Conservation (phyloP, 495 filamentous ascomycete genomes). For the Parachaetomium inaequale region DNA sequence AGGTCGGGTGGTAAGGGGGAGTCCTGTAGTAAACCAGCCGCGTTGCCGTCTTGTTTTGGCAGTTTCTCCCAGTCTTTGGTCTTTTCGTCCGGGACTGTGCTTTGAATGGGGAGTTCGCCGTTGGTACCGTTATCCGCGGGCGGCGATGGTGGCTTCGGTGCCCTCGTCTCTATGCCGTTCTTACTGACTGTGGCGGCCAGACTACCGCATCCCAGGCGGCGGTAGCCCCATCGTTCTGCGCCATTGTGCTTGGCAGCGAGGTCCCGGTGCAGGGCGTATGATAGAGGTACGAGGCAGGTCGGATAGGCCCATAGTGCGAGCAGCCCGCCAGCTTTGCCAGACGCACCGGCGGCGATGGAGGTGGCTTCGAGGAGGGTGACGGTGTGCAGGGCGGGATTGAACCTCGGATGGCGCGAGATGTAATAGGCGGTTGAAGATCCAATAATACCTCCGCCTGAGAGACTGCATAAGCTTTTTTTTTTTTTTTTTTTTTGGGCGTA, state of each 20-base stretch:
- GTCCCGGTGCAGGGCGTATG: conserved; percentile 77
- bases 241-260: conserved; percentile 84
- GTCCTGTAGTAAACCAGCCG: conserved; percentile 54
- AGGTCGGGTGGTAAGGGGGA: conserved; percentile 72
- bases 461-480: neutral
- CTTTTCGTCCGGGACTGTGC: conserved; percentile 15
- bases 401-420: conserved; percentile 82
- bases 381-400: conserved; percentile 66
- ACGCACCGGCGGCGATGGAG: conserved; percentile 84
- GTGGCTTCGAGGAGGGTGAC: conserved; percentile 89
- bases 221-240: conserved; percentile 81
- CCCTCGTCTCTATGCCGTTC: conserved; percentile 36
- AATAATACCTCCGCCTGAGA: conserved; percentile 85
- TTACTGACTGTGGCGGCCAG: conserved; percentile 55
- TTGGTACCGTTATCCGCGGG: conserved; percentile 12
- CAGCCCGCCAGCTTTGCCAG: conserved; percentile 91
- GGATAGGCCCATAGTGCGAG: conserved; percentile 94
- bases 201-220: conserved; percentile 72
- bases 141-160: conserved; percentile 12
- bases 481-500: neutral
- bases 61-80: conserved; percentile 54
- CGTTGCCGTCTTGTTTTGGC: conserved; percentile 67
- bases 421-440: conserved; percentile 93
- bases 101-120: conserved; percentile 34
- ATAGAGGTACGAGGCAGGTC: conserved; percentile 75